phyloP scores from a whole-genome alignment of 208 protist genomes.

The Trypanosoma mega region DNA sequence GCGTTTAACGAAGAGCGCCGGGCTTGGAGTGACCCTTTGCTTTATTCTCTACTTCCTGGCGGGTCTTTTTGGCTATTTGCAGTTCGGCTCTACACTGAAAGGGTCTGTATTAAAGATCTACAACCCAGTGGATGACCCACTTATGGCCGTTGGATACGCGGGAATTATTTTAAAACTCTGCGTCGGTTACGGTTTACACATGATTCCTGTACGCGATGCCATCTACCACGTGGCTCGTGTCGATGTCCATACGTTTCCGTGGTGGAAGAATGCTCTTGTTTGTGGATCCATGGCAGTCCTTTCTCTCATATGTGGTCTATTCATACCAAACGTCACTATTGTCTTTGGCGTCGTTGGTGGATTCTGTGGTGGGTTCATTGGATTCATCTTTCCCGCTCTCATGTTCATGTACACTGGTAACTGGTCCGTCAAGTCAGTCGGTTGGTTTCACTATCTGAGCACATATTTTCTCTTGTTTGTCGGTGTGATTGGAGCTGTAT shows the following conservation, averaged over 20 bases:
- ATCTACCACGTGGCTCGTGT: constrained; percentile 53
- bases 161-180: constrained; percentile 67
- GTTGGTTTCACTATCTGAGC: constrained; percentile 37
- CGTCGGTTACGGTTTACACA: constrained; percentile 58
- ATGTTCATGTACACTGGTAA: constrained; percentile 52
- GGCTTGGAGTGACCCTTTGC: constrained; percentile 51
- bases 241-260: constrained; percentile 43
- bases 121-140: constrained; percentile 48
- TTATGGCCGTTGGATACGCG: constrained; percentile 52
- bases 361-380: constrained; percentile 49
- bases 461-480: constrained; percentile 47
- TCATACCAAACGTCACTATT: constrained; percentile 67
- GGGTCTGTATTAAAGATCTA: constrained; percentile 59
- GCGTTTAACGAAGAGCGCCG: constrained; percentile 37
- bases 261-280: constrained; percentile 48
- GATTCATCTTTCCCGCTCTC: constrained; percentile 72
- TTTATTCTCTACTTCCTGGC: constrained; percentile 52
- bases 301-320: constrained; percentile 49
- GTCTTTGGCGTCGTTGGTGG: constrained; percentile 67
- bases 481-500: constrained; percentile 58
- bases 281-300: constrained; percentile 29
- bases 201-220: constrained; percentile 62
- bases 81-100: constrained; percentile 44
- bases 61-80: constrained; percentile 69
- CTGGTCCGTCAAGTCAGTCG: constrained; percentile 36